Evolutionary conservation across 495 filamentous ascomycete species (phyloP).

Genomic region (Penicillium simplicissimum): DNA sequence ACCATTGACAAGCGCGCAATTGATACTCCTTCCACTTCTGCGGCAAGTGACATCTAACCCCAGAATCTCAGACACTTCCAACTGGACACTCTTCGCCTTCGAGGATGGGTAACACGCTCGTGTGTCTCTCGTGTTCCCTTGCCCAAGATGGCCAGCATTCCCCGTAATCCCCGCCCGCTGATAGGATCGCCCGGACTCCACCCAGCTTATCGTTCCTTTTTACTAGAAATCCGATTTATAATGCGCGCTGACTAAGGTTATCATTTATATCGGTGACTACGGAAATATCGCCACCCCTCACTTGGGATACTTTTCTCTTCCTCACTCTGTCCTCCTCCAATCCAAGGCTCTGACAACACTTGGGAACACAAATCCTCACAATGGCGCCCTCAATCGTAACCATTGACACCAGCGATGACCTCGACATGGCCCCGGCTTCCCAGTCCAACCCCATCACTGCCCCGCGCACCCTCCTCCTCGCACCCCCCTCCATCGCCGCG

Average conservation of each 20-base stretch:
- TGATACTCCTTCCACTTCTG: constrained; percentile 7
- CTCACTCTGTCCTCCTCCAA: not conserved
- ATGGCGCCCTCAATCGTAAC: constrained; percentile 45
- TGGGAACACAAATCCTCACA: constrained; percentile 8
- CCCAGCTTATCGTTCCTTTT: not conserved
- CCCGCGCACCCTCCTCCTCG: constrained; percentile 64
- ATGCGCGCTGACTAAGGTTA: constrained; percentile 28
- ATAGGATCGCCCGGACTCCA: constrained; percentile 12
- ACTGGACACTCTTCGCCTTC: not conserved
- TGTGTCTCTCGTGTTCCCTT: constrained; percentile 4
- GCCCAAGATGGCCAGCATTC: constrained; percentile 2
- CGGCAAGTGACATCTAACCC: not conserved
- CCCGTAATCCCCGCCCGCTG: constrained; percentile 19
- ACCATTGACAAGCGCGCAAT: constrained; percentile 14
- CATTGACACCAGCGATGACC: constrained; percentile 50
- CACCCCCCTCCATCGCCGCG: constrained; percentile 74
- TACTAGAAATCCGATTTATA: constrained; percentile 16
- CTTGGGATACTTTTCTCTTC: constrained; percentile 9
- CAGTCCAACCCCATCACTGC: constrained; percentile 29
- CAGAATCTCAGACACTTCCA: no score
- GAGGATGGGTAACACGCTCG: not conserved
- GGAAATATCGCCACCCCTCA: constrained; percentile 33
- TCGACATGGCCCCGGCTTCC: constrained; percentile 28
- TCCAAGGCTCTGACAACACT: no score
- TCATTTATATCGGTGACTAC: constrained; percentile 22